Percentiles rank a stretch among this genome's conserved stretches.
These are phyloP conservation scores for Pythium myriotylum DNA, from an alignment of 352 stramenopile genomes.

Conservation along the genomic window DNA sequence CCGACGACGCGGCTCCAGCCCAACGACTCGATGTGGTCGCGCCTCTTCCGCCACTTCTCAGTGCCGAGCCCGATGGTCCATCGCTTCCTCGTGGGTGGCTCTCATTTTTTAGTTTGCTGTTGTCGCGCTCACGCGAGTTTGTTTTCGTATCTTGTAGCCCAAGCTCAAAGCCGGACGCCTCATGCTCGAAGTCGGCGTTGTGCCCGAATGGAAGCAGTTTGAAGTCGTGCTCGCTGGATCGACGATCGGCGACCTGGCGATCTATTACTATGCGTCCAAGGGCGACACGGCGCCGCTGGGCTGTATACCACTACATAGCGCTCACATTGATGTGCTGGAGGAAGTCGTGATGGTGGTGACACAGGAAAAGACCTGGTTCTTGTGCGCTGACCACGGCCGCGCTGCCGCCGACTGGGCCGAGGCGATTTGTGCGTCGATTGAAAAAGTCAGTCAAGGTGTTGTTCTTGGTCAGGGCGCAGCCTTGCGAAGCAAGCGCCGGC, in stretches of 20 bases:
- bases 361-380: constrained; percentile 79
- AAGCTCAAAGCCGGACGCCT: constrained; percentile 64
- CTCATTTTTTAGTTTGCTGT: neutral
- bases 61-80: constrained; percentile 31
- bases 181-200: constrained; percentile 56
- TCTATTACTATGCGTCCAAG: constrained; percentile 71
- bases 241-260: constrained; percentile 49
- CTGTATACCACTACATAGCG: constrained; percentile 61
- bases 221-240: constrained; percentile 67
- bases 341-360: constrained; percentile 81
- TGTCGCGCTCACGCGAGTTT: neutral
- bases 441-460: constrained; percentile 36
- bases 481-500: constrained; percentile 22
- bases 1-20: constrained; percentile 14
- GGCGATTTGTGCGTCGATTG: constrained; percentile 59
- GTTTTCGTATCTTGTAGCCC: constrained; percentile 31
- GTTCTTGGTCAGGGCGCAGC: constrained; percentile 17
- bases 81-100: constrained; percentile 43
- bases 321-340: constrained; percentile 71
- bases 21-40: constrained; percentile 47
- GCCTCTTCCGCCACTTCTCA: constrained; percentile 54
- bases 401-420: constrained; percentile 70
- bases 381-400: constrained; percentile 59
- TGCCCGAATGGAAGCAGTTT: constrained; percentile 61
- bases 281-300: constrained; percentile 40